These are phyloP conservation scores for Endothia cerciana DNA, from an alignment of 2,329 filamentous ascomycete species.

Conservation along the genomic window DNA sequence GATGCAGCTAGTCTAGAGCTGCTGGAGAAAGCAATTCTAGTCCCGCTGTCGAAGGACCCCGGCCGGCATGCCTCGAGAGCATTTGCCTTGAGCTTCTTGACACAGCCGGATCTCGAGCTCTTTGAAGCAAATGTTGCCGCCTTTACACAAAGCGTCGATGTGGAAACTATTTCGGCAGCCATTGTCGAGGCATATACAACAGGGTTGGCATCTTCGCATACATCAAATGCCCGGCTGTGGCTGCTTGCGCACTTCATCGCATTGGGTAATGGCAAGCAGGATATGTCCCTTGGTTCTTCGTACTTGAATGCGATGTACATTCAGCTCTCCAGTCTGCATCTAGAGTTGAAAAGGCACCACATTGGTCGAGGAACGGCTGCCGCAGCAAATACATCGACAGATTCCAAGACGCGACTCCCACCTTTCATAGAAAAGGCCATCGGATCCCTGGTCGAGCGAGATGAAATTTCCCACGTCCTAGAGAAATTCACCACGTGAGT, in stretches of 20 bases:
- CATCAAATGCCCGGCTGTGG: slow-evolving; percentile 58
- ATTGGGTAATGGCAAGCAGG: slow-evolving; percentile 48
- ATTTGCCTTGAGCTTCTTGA: slow-evolving; percentile 46
- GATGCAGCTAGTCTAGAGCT: slow-evolving; percentile 21
- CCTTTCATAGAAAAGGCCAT: slow-evolving; percentile 69
- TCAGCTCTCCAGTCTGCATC: slow-evolving; percentile 56
- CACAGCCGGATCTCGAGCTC: slow-evolving; percentile 41
- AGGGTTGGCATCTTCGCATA: slow-evolving; percentile 32
- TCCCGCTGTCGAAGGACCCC: slow-evolving; percentile 28
- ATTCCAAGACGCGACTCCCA: slow-evolving; percentile 43
- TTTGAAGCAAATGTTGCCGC: slow-evolving; percentile 45
- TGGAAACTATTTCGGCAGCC: slow-evolving; percentile 45
- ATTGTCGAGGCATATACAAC: slow-evolving; percentile 44
- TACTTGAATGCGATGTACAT: slow-evolving; percentile 58
- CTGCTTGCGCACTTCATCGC: slow-evolving; percentile 70
- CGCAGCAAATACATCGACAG: slow-evolving; percentile 31
- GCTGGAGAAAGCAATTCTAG: slow-evolving; percentile 30
- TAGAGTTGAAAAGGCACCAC: slow-evolving; percentile 54
- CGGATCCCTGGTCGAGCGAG: slow-evolving; percentile 72
- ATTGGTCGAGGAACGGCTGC: slow-evolving; percentile 44
- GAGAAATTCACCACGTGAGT: slow-evolving; percentile 45
- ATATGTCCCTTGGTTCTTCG: slow-evolving; percentile 41
- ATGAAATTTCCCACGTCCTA: slow-evolving; percentile 70
- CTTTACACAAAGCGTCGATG: slow-evolving; percentile 45
- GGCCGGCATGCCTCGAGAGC: slow-evolving; percentile 39